Percentiles rank a stretch among this genome's conserved stretches.
phyloP scores from a whole-genome alignment of 345 rosid genomes.

The Populus davidiana region DNA sequence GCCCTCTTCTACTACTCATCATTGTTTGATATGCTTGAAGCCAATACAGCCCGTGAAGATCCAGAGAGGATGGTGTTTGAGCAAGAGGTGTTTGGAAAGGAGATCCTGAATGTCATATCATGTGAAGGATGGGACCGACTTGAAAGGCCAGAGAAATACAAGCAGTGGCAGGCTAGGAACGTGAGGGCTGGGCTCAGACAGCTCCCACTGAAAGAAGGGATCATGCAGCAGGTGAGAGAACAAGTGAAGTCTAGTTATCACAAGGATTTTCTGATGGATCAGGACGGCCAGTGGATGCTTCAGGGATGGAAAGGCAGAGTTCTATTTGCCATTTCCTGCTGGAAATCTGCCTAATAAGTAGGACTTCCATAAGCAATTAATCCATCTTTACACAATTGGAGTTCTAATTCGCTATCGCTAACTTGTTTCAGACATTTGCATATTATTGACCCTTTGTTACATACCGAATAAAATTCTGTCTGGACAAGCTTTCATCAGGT shows the following conservation, averaged over 20 bases:
- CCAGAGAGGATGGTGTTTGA: slow-evolving; percentile 48
- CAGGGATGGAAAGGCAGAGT: slow-evolving; percentile 64
- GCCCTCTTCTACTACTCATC: slow-evolving; percentile 53
- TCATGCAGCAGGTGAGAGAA: slow-evolving; percentile 30
- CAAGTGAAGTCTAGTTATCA: slow-evolving; percentile 34
- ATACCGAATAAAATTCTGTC: neutral
- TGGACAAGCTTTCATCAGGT: neutral
- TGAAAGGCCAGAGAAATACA: slow-evolving; percentile 39
- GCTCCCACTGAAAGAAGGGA: slow-evolving; percentile 40
- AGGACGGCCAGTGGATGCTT: slow-evolving; percentile 47
- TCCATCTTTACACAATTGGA: neutral
- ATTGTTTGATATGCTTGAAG: slow-evolving; percentile 49
- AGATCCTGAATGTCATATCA: slow-evolving; percentile 50
- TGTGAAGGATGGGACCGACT: slow-evolving; percentile 51
- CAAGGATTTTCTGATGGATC: slow-evolving; percentile 47
- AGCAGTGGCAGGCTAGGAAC: slow-evolving; percentile 43
- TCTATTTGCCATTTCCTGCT: slow-evolving; percentile 40
- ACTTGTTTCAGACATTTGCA: neutral
- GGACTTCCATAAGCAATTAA: neutral
- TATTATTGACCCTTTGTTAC: neutral
- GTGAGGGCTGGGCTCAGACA: slow-evolving; percentile 45
- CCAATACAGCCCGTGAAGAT: slow-evolving; percentile 41
- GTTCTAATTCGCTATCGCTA: neutral
- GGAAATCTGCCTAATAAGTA: slow-evolving; percentile 21
- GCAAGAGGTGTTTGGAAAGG: slow-evolving; percentile 43